Percentiles rank a stretch among this genome's conserved stretches.
phyloP scores from a whole-genome alignment of 78 protist species.

The Polysphondylium violaceum region DNA sequence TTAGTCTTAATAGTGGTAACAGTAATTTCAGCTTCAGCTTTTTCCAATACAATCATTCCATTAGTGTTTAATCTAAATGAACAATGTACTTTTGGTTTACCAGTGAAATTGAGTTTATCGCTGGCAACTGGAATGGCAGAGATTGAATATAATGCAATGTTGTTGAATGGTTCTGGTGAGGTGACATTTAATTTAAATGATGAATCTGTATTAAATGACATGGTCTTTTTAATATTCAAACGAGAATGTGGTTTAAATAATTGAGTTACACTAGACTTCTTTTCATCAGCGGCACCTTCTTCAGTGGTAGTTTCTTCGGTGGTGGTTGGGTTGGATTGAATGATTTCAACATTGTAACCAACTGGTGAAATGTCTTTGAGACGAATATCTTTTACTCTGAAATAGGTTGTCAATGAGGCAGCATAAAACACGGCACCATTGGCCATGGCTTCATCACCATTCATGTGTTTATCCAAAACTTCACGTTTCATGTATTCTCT shows the following conservation, averaged over 20 bases:
- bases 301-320: background rate
- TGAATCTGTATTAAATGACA: conserved; percentile 40
- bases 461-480: conserved; percentile 80
- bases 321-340: background rate
- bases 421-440: conserved; percentile 87
- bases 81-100: conserved; percentile 67
- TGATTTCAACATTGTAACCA: conserved; percentile 12
- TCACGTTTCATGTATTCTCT: conserved; percentile 56
- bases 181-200: conserved; percentile 4
- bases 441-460: conserved; percentile 89
- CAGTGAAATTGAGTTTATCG: conserved; percentile 61
- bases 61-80: conserved; percentile 41
- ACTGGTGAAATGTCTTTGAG: conserved; percentile 82
- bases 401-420: conserved; percentile 51
- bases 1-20: conserved; percentile 2
- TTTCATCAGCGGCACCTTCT: background rate
- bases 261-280: background rate
- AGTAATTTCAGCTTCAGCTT: conserved; percentile 83
- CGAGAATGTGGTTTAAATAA: conserved; percentile 35
- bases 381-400: conserved; percentile 89
- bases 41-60: conserved; percentile 72
- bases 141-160: conserved; percentile 13
- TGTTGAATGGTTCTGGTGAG: conserved; percentile 24
- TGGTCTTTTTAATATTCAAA: conserved; percentile 52
- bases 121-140: conserved; percentile 18